Percentiles rank a stretch among this genome's conserved stretches.
These are phyloP conservation scores for Herpetospermum pedunculosum DNA, from an alignment of 306 rosid genomes.

Conservation along the genomic window DNA sequence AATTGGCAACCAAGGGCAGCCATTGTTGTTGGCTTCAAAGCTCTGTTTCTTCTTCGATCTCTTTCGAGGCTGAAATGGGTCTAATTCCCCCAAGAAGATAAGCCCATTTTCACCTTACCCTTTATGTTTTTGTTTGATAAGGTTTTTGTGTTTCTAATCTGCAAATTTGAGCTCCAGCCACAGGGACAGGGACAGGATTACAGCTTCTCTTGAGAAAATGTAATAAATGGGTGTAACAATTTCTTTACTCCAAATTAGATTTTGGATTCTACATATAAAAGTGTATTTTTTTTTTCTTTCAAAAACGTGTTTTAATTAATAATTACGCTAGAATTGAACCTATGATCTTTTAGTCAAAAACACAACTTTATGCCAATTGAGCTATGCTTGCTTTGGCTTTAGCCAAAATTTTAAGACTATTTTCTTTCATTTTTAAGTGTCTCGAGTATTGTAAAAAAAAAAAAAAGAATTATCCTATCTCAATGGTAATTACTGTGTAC, in stretches of 20 bases:
- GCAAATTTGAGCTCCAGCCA: constrained; percentile 1
- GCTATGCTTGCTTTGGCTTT: no score
- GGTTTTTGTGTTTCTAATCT: constrained; percentile 14
- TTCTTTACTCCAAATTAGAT: neutral
- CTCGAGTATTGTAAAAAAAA: no score
- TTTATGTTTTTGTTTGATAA: constrained; percentile 22
- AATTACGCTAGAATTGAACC: no score
- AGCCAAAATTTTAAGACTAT: no score
- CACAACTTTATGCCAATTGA: no score
- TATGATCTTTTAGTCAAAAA: no score
- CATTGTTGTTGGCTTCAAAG: constrained; percentile 38
- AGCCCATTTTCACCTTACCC: constrained; percentile 24
- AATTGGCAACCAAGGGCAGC: constrained; percentile 50
- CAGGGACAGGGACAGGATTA: neutral
- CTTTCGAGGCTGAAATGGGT: neutral
- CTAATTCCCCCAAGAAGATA: constrained; percentile 28
- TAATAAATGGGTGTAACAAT: neutral
- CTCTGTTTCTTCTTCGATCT: constrained; percentile 7
- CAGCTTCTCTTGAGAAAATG: neutral
- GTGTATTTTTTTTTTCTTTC: no score
- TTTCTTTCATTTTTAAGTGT: no score
- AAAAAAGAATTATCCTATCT: no score
- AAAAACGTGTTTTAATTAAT: no score
- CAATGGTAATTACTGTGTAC: no score
- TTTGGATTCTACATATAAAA: no score